These are phyloP conservation scores for Venturia asperata DNA, from an alignment of 2,329 filamentous ascomycete species.

Conservation along the genomic window DNA sequence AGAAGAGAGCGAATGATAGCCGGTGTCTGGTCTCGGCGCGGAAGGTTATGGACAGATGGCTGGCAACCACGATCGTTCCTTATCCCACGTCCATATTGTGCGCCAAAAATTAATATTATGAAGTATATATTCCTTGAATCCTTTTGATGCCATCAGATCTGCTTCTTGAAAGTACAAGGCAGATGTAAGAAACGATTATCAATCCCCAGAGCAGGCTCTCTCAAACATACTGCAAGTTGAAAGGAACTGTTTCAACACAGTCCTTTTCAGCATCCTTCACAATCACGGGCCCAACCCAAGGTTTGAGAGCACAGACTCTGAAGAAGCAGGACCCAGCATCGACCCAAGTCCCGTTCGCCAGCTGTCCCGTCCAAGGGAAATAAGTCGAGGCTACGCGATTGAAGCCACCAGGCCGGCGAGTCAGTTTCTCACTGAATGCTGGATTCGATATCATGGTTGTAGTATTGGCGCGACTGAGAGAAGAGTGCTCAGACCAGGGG, in stretches of 20 bases:
- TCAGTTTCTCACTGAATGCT: not conserved
- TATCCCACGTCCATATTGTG: no score
- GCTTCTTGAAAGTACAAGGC: no score
- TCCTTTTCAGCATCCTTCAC: not conserved
- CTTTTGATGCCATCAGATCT: no score
- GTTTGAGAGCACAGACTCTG: not conserved
- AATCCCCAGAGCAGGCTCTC: no score
- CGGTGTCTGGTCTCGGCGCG: not conserved
- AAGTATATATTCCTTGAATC: no score
- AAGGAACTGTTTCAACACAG: not conserved
- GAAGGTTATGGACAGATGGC: not conserved
- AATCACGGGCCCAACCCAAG: not conserved
- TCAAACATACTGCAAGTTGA: not conserved
- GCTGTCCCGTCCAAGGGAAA: not conserved
- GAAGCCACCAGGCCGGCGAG: not conserved
- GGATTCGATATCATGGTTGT: not conserved
- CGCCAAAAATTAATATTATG: no score
- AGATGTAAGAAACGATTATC: no score
- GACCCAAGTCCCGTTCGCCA: not conserved
- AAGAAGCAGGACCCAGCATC: not conserved
- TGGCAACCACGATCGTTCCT: not conserved
- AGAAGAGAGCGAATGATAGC: not conserved
- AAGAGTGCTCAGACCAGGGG: not conserved
- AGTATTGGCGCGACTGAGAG: not conserved
- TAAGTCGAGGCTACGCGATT: not conserved